Conservation (phyloP, 2,329 filamentous ascomycete species). For the Cercospora citrullina region DNA sequence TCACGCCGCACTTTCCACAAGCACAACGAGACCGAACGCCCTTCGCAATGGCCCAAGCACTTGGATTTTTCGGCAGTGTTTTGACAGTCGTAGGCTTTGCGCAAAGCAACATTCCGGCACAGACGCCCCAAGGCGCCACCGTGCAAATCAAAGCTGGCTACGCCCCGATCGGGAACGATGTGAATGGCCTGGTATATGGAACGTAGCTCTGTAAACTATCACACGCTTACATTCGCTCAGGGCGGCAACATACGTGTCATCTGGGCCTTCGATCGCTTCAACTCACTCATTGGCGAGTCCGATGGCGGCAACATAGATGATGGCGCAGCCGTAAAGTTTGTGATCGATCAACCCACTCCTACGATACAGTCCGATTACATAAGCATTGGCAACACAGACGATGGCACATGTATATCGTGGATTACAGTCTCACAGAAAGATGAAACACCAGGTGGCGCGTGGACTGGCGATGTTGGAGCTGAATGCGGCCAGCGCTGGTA, state of each 20-base stretch:
- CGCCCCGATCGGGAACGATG: background rate
- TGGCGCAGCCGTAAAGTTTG: background rate
- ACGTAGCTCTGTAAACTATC: no score
- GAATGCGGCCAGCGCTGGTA: background rate
- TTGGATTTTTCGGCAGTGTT: background rate
- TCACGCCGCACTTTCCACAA: no score
- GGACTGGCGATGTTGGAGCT: background rate
- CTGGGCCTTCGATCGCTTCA: background rate
- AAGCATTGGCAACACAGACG: background rate
- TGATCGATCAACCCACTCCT: background rate
- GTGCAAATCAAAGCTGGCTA: background rate
- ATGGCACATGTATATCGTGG: slow-evolving; percentile 9
- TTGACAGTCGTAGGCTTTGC: background rate
- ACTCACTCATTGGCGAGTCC: background rate
- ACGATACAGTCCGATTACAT: background rate
- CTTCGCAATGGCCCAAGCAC: background rate
- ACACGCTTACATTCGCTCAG: no score
- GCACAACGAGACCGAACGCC: no score
- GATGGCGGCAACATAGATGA: background rate
- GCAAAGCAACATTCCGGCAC: background rate
- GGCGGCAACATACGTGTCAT: background rate
- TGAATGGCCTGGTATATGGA: no score
- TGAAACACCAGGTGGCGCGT: background rate
- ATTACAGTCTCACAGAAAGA: background rate
- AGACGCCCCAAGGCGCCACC: background rate